Percentiles rank a stretch among this genome's conserved stretches.
Conservation (phyloP, 106 monocot species). For the Triglochin maritima region DNA sequence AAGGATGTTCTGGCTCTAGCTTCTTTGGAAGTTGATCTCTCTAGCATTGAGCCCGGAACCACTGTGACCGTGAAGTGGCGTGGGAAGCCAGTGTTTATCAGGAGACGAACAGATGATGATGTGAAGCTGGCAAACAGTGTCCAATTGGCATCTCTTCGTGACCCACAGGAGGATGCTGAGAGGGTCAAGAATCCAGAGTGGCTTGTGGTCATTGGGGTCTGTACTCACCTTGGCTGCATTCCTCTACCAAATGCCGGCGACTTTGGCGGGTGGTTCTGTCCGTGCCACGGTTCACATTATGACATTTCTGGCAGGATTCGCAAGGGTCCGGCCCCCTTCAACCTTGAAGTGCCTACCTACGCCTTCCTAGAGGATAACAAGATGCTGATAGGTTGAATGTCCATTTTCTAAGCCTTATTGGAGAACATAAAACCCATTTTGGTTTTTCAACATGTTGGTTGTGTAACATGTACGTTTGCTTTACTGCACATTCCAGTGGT, state of each 20-base stretch:
- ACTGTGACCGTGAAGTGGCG: constrained; percentile 87
- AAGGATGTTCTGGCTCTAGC: constrained; percentile 82
- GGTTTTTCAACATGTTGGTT: too few species aligned
- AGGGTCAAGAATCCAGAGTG: constrained; percentile 80
- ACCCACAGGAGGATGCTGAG: constrained; percentile 52
- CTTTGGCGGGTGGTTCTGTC: constrained; percentile 80
- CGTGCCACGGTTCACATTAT: constrained; percentile 83
- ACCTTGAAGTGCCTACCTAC: constrained; percentile 74
- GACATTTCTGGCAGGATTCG: constrained; percentile 75
- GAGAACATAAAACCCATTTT: too few species aligned
- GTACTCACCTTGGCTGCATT: constrained; percentile 81
- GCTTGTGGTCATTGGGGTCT: constrained; percentile 68
- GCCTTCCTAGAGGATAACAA: constrained; percentile 69
- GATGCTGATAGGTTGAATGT: constrained; percentile 43
- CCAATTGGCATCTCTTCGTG: constrained; percentile 44
- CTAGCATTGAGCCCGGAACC: constrained; percentile 60
- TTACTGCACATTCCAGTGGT: too few species aligned
- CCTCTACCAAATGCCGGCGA: constrained; percentile 80
- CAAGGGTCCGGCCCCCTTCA: constrained; percentile 80
- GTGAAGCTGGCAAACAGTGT: constrained; percentile 64
- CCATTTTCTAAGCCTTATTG: background rate
- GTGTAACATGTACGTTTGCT: too few species aligned
- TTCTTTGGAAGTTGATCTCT: constrained; percentile 79
- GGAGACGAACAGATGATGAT: constrained; percentile 49
- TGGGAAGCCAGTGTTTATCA: constrained; percentile 86